Base-by-base conservation (phyloP, 148 eudicot species). In the Beta vulgaris region DNA sequence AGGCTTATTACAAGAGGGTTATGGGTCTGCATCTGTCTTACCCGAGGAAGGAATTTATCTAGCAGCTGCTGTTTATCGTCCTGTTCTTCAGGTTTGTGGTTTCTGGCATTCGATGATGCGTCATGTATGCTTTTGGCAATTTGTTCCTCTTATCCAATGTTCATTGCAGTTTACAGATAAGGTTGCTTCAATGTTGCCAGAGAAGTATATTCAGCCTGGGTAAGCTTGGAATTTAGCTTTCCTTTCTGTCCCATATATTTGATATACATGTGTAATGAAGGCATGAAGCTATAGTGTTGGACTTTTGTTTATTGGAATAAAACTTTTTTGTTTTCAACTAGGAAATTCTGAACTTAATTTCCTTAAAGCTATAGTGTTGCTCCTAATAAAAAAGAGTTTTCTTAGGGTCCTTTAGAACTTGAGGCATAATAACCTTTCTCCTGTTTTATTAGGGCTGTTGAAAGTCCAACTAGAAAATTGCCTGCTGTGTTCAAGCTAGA, bases 1-100 rank as follows among this genome's bases (percentile, higher is more conserved):
- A 71, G 89, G 86, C 85, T 87, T 74, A 65, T 86, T 78, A 57
- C 91, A 96, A 84, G 99, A 96, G 86, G 99, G 99, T 79, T 96
- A 92, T 87, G 99, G 99, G 29, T 87, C 98, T 81, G 91, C 97
- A 72, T 86, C 97, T 75, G 92, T 92, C 62, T 85, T 96, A 68
- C 94, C 98, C 48, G 99, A 96, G 87, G 98, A 92, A 80, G 99
- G 99, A 58, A 89, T 95, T 49, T 96, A 96, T 81, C 82, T 96
- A 71, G 97, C 97, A 76, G 99, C 99, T 77, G 91, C 99, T 77
- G 91, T 92, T 51, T 96, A 96, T 76, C 88, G 97, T 69, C 99
- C 99, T 53, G 90, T 95, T 82, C 80, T 90, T 65, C 98, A 92
- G 99, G 99, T 96, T 80, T 77, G 78, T 72, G 73, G 42, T 60